Base-by-base conservation (phyloP, 2,329 filamentous ascomycete genomes). In the Aspergillus fumigatus region DNA sequence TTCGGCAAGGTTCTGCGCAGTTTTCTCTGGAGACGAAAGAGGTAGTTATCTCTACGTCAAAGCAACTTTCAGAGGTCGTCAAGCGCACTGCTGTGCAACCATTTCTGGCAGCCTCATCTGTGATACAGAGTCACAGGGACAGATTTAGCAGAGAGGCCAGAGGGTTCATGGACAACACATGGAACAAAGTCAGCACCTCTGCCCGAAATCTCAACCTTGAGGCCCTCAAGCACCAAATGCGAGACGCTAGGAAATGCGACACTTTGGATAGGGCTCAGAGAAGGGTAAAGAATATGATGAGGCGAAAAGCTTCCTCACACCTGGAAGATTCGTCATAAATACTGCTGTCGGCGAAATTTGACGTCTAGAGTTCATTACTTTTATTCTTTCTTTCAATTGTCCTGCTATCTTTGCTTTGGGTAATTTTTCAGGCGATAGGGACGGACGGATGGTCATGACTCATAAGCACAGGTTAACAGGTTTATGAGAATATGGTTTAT, bases 221-320 rank as follows among this genome's bases (percentile, higher is more conserved):
- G 17, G 56, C 57, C 7, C 54, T 74, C 59, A 62, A 65, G 57
- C 64, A 67, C 49, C 61, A 64, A 55, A 50, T 72, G 10, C 69
- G 67, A 38, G 66, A 65, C 41, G 61, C 60, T 14, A 63, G 62
- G 32, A 70, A 66, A 51, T 68, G 61, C 40, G 64, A 65, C 41
- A 57, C 70, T 19, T 57, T 76, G 48, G 68, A 66, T 49, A 67
- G 60, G 35, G 73, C 73, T 43, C 74, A 76, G 50, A 67, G 64
- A 51, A 67, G 66, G 47, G 74, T 72, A 23, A 68, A 65, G 47
- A 55, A 63, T 41, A 50, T 75, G 50, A 55, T 72, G 54, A 65
- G 62, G 52, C 59, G 63, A n/a, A 63, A 59, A 53, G 48, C 56
- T 7, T 56, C 57, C 51, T 55, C 58, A 32, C 56, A 55, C 21